Conservation (phyloP, 2,329 filamentous ascomycete genomes). For the Periglandula ipomoeae region DNA sequence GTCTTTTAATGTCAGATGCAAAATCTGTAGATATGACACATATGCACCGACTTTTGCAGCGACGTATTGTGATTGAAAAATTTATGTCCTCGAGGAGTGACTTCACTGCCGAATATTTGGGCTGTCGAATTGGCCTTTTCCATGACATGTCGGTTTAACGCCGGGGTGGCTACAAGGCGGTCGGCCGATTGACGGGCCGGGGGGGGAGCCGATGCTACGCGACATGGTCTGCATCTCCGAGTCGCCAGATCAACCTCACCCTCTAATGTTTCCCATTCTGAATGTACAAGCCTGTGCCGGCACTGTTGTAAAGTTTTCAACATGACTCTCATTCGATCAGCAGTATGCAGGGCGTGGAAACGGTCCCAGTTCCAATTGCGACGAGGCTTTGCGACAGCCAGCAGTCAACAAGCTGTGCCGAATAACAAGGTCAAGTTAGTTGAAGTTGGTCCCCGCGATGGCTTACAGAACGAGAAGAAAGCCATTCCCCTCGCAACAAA, state of each 20-base stretch:
- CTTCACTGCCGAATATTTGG: too few relatives aligned
- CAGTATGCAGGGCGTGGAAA: slow-evolving; percentile 30
- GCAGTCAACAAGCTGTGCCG: slow-evolving; percentile 16
- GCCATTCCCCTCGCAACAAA: slow-evolving; percentile 64
- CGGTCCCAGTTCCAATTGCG: slow-evolving; percentile 21
- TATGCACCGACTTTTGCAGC: neutral
- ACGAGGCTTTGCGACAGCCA: slow-evolving; percentile 32
- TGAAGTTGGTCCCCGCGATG: slow-evolving; percentile 78
- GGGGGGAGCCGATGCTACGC: slow-evolving; percentile 22
- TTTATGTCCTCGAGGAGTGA: too few relatives aligned
- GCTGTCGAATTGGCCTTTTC: neutral
- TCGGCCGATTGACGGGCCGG: slow-evolving; percentile 11
- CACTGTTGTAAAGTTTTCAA: neutral
- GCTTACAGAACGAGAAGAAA: slow-evolving; percentile 76
- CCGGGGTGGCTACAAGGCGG: neutral
- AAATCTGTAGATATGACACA: slow-evolving; percentile 20
- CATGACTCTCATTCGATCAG: slow-evolving; percentile 28
- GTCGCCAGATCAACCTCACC: neutral
- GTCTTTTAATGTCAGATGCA: slow-evolving; percentile 26
- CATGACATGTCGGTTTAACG: neutral
- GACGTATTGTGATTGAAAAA: neutral
- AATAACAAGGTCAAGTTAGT: slow-evolving; percentile 54
- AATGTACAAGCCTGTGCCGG: neutral
- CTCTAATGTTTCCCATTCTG: neutral
- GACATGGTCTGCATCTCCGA: slow-evolving; percentile 6